A percentile compares a stretch with the other conserved stretches of the same genome.
Conservation (phyloP, 257 asterid genomes). For the Jacaranda copaia region DNA sequence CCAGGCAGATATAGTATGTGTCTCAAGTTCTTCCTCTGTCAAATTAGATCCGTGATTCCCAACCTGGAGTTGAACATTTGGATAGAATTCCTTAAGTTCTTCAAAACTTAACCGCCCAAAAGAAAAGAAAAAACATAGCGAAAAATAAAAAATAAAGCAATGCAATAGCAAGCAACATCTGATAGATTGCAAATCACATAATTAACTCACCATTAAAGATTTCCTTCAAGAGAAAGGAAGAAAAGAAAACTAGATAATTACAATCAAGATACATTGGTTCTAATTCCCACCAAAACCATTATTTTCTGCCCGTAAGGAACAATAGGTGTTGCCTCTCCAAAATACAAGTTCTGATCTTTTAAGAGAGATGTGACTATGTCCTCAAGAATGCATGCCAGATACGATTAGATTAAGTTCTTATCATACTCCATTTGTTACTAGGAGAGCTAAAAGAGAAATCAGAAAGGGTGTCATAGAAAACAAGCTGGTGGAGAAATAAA, state of each 20-base stretch:
- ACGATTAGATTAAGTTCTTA: not conserved
- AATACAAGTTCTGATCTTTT: not conserved
- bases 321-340: not conserved
- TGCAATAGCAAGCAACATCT: slow-evolving; percentile 15
- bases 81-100: slow-evolving; percentile 14
- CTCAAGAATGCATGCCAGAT: not conserved
- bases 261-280: slow-evolving; percentile 6
- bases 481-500: not conserved
- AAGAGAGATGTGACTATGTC: slow-evolving; percentile 14
- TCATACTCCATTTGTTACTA: not conserved
- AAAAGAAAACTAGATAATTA: not conserved
- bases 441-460: not conserved
- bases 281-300: slow-evolving; percentile 1
- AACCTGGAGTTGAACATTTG: slow-evolving; percentile 54
- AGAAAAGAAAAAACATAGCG: not conserved
- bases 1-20: slow-evolving; percentile 81
- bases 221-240: not conserved
- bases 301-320: not conserved
- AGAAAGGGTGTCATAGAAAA: not conserved
- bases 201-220: slow-evolving; percentile 13
- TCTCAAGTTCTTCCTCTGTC: slow-evolving; percentile 85
- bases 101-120: not conserved
- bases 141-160: slow-evolving; percentile 2
- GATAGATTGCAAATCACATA: slow-evolving; percentile 9
- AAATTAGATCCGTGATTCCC: slow-evolving; percentile 75